Evolutionary conservation across 108 stramenopile species (phyloP).

Genomic region (Hondaea fermentalgiana): DNA sequence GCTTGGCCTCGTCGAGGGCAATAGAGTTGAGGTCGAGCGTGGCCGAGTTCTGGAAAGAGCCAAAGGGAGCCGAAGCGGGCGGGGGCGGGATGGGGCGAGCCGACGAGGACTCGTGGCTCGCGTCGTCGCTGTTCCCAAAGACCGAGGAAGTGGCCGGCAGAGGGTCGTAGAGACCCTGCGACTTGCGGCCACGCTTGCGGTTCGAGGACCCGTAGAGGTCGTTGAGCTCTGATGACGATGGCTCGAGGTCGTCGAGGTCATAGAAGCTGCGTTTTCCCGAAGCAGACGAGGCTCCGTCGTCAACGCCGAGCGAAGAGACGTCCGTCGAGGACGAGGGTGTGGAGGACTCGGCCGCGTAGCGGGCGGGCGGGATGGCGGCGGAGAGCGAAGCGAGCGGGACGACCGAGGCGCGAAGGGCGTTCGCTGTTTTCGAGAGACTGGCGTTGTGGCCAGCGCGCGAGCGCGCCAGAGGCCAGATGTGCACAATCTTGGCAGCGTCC

Average conservation of each 20-base stretch:
- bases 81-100: background rate
- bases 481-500: background rate
- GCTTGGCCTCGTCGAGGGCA: background rate
- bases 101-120: background rate
- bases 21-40: too few species aligned
- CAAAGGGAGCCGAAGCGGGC: too few species aligned
- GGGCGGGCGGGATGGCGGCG: background rate
- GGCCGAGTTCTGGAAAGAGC: too few species aligned
- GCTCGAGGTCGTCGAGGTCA: background rate
- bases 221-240: background rate
- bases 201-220: too few species aligned
- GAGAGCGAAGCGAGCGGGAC: background rate
- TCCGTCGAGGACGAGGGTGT: too few species aligned
- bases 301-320: background rate
- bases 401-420: background rate
- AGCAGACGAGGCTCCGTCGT: background rate
- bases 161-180: too few species aligned
- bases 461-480: background rate
- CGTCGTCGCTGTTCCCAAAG: background rate
- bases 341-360: background rate
- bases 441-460: background rate
- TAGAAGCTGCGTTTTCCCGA: background rate
- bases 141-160: background rate
- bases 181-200: too few species aligned
- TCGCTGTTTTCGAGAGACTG: too few species aligned